These are phyloP conservation scores for Filosporella fistucella DNA, from an alignment of 495 filamentous ascomycete genomes.

Conservation along the genomic window DNA sequence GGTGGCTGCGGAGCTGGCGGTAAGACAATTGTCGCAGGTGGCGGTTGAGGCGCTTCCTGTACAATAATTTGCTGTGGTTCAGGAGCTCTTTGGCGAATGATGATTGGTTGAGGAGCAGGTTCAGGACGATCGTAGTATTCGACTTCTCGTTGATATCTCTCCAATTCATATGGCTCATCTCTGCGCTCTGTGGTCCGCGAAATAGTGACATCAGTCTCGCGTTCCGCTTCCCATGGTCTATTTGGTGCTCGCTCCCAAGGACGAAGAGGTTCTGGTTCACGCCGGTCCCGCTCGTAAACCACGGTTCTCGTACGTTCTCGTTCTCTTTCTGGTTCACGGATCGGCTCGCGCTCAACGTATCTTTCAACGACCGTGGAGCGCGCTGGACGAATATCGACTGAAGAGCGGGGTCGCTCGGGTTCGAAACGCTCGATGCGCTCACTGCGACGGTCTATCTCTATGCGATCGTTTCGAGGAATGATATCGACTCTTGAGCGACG, in stretches of 20 bases:
- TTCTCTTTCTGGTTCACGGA: slow-evolving; percentile 41
- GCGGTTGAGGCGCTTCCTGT: slow-evolving; percentile 60
- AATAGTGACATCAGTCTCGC: slow-evolving; percentile 49
- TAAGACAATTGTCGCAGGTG: slow-evolving; percentile 62
- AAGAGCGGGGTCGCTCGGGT: slow-evolving; percentile 20
- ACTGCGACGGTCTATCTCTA: slow-evolving; percentile 43
- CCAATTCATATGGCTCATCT: slow-evolving; percentile 44
- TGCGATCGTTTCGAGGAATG: slow-evolving; percentile 27
- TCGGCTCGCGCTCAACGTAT: slow-evolving; percentile 24
- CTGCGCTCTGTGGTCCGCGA: slow-evolving; percentile 29
- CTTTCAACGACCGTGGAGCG: slow-evolving; percentile 29
- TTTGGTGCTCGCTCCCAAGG: slow-evolving; percentile 45
- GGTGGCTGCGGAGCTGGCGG: slow-evolving; percentile 56
- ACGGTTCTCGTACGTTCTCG: slow-evolving; percentile 33
- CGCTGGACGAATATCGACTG: slow-evolving; percentile 27
- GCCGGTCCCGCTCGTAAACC: slow-evolving; percentile 32
- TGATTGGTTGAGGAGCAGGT: slow-evolving; percentile 51
- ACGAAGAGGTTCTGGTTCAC: slow-evolving; percentile 41
- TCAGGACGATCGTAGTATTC: slow-evolving; percentile 61
- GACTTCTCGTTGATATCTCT: slow-evolving; percentile 60
- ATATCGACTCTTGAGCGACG: slow-evolving; percentile 37
- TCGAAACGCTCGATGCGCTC: slow-evolving; percentile 25
- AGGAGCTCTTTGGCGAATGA: slow-evolving; percentile 57
- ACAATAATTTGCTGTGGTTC: slow-evolving; percentile 70
- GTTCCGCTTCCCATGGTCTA: slow-evolving; percentile 34